phyloP scores from a whole-genome alignment of 768 basidiomycete species.

The Lactifluus rugatus region DNA sequence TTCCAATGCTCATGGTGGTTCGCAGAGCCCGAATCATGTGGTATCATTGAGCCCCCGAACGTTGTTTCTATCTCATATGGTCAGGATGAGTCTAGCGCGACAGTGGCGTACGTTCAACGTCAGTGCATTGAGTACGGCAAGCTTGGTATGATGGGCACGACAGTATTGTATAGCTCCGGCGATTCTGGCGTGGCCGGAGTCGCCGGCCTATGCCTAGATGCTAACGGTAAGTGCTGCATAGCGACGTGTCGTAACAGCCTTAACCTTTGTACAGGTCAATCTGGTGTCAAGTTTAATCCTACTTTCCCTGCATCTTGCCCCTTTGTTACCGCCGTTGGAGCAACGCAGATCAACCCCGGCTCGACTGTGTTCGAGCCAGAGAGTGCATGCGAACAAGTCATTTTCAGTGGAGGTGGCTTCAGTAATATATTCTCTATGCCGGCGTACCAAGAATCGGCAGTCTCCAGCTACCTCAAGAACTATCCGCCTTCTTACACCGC shows the following conservation, averaged over 20 bases:
- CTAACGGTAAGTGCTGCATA: conserved; percentile 20
- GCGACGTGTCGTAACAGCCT: background rate
- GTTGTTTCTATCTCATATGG: conserved; percentile 36
- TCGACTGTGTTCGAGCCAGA: conserved; percentile 29
- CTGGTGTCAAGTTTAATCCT: conserved; percentile 30
- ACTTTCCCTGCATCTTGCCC: conserved; percentile 37
- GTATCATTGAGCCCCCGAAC: conserved; percentile 27
- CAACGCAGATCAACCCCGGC: conserved; percentile 30
- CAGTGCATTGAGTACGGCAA: conserved; percentile 41
- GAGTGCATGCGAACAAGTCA: conserved; percentile 30
- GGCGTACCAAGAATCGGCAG: conserved; percentile 27
- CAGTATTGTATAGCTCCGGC: conserved; percentile 37
- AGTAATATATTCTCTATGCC: conserved; percentile 33
- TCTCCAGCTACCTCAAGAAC: conserved; percentile 25
- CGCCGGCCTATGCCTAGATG: conserved; percentile 26
- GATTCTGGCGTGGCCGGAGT: conserved; percentile 37
- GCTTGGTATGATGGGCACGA: conserved; percentile 33
- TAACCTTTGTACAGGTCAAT: conserved; percentile 15
- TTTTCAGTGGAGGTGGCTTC: conserved; percentile 35
- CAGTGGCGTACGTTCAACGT: conserved; percentile 30
- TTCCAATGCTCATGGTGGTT: background rate
- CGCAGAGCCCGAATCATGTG: conserved; percentile 30
- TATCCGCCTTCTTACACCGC: conserved; percentile 28
- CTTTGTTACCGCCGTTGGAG: conserved; percentile 31
- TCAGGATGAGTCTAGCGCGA: conserved; percentile 27